Evolutionary conservation across 139 green algal genomes (phyloP), one percentile per base, ranked within the genome.

Genomic region (Chlorella vulgaris): DNA sequence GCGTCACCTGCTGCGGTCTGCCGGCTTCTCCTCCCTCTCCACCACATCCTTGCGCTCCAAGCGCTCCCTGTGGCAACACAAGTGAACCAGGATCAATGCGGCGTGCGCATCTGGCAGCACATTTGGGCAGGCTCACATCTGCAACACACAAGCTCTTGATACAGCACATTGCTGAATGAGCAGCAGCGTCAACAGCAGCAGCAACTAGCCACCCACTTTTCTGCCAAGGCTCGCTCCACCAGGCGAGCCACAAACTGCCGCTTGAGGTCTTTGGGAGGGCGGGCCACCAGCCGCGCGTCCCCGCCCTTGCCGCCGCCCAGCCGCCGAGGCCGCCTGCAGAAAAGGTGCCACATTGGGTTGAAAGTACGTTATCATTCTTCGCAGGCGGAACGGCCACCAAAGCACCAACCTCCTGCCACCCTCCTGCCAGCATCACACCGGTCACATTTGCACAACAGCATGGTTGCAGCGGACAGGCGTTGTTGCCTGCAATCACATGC

Each of bases 231-330:
- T 7, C 65, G 77, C 68, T 83, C 68, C 29, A 83, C 38, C 15
- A 83, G 51, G 28, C 67, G 67, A 36, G 24, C n/a, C 66, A 78
- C 68, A 61, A 83, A 73, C 78, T 78, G 78, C 74, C 90, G 90
- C 71, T 92, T 91, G 0, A 88, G 76, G 69, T 87, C 69, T 83
- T 93, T 96, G 29, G 91, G 62, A 7, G 73, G 78, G 18, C 36
- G 53, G 8, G 66, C 29, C 2, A 36, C 29, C 53, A 83, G 70
- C 0, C 93, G 80, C 10, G 81, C 81, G 42, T 94, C 91, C 22
- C 90, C 93, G n/a, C 93, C 92, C 66, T 96, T 89, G 26, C 94
- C 94, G 55, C 94, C 94, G 53, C 87, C 93, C 24, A 97, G 76
- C 21, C 91, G 85, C 69, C 90, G 80, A 7, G 94, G 92, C 67